Base-by-base conservation (phyloP, 1,284 basidiomycete genomes). In the Ustilago bromivora region DNA sequence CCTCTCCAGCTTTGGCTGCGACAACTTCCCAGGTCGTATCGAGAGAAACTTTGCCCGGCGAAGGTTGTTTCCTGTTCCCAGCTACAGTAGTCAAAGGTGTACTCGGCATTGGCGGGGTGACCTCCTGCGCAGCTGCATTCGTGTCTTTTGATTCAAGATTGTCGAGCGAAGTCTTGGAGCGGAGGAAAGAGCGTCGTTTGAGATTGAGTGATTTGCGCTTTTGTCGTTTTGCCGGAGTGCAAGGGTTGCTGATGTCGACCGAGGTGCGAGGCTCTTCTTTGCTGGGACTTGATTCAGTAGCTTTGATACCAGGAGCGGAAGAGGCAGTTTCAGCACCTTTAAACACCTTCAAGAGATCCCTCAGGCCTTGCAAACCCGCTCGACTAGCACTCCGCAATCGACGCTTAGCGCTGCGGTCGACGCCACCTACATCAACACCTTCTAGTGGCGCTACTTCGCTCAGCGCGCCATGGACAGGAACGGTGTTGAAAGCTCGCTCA, bases 341-440 rank as follows among this genome's bases (percentile, higher is more conserved):
- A 60, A 81, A 78, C 13, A 62, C 71, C 32, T 68, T 73, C 28
- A 81, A 52, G 32, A 81, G 62, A 13, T 81, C 79, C 40, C 66
- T 54, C 5, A 81, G 63, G 12, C 79, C 79, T 47, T 80, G 79
- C 9, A 81, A 52, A 6, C 79, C 79, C 2, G 77, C 78, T 4
- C 78, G 58, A 36, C 79, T 80, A 13, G 79, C 79, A 43, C 77
- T 81, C 19, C 77, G 74, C 40, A 81, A 57, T 8, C 73, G 71
- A 28, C 75, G 68, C 32, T 78, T 71, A 10, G 78, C 73, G 47
- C 79, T 78, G 41, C 71, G 64, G 47, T 66, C 67, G n/a, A 56
- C 68, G 36, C 70, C 76, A 17, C 54, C 70, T 17, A 64, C 57
- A 28, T 61, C 65, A 41, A 64, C 40, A 4, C 40, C 61, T 36